Base-by-base conservation (phyloP, 2,329 filamentous ascomycete species). In the Talaromyces sp. region DNA sequence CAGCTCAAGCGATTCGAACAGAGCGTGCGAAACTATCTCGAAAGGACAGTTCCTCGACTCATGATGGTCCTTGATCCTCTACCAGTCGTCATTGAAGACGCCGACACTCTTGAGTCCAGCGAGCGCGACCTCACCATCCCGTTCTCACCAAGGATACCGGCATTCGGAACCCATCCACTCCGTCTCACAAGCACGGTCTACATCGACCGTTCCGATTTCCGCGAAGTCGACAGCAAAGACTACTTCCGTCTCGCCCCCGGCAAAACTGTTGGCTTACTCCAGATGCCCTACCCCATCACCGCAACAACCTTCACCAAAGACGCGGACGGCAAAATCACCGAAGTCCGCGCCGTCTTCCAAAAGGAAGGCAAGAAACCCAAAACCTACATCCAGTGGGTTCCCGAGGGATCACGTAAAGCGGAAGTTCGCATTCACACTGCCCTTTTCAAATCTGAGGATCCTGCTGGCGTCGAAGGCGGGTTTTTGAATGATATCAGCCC, bases 11-110 rank as follows among this genome's bases (percentile, higher is more conserved):
- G 90, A 19, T 92, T 98, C 68, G 94, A 98, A 73, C 89, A 95
- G 74, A 89, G 87, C 0, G 87, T 98, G 66, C 89, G 94, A 24
- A 88, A 88, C 68, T 96, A 97, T 75, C 88, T 98, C 11, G 94
- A 98, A 76, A 86, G 86, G 60, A 93, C 91, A 0, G 93, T 97
- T 0, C 94, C 94, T 2, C 89, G 94, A 31, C 84, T 97, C 11
- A 95, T 96, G 90, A 84, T 97, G 43, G 87, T 97, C 1, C 85
- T 97, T 19, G 92, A 97, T 69, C 94, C 94, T 0, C 82, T 97
- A 52, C 89, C 88, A 41, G 88, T 97, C 10, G 82, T 92, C 39
- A 92, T 97, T 66, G 90, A 95, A 39, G 64, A 66, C 47, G 64
- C 27, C 69, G 91, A 95, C 71, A 83, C 90, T 0, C 85, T 89